phyloP scores from a whole-genome alignment of 2,329 filamentous ascomycete genomes.

The Daldinia sp. region DNA sequence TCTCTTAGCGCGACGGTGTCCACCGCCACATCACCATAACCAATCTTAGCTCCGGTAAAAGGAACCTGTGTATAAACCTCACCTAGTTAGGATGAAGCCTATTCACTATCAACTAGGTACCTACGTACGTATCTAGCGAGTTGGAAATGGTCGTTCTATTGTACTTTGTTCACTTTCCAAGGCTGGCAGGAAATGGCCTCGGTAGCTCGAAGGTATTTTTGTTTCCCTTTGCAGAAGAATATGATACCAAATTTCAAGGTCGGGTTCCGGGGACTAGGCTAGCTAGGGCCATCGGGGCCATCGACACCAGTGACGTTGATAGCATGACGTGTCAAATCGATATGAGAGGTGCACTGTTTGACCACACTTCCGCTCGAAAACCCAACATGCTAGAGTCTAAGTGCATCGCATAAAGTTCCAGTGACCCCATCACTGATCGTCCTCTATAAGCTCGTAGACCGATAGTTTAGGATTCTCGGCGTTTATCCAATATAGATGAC shows the following conservation, averaged over 20 bases:
- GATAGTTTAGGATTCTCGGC: background rate
- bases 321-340: constrained; percentile 23
- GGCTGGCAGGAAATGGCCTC: background rate
- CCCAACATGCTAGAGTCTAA: background rate
- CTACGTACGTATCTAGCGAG: background rate
- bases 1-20: constrained; percentile 61
- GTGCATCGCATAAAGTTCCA: background rate
- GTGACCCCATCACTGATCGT: background rate
- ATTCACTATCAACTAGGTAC: constrained; percentile 6
- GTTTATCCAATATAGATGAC: background rate
- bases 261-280: constrained; percentile 10
- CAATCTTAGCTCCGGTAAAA: background rate
- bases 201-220: background rate
- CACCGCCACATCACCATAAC: constrained; percentile 17
- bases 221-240: constrained; percentile 22
- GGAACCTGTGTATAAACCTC: background rate
- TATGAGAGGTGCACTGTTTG: constrained; percentile 13
- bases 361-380: background rate
- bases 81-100: background rate
- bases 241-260: constrained; percentile 42
- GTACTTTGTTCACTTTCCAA: background rate
- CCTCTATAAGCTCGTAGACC: background rate
- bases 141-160: background rate
- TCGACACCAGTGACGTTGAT: constrained; percentile 15
- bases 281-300: background rate